Percentiles rank a stretch among this genome's conserved stretches.
These are phyloP conservation scores for Fusarium neocosmosporiellum DNA, from an alignment of 2,329 filamentous ascomycete genomes.

Conservation along the genomic window DNA sequence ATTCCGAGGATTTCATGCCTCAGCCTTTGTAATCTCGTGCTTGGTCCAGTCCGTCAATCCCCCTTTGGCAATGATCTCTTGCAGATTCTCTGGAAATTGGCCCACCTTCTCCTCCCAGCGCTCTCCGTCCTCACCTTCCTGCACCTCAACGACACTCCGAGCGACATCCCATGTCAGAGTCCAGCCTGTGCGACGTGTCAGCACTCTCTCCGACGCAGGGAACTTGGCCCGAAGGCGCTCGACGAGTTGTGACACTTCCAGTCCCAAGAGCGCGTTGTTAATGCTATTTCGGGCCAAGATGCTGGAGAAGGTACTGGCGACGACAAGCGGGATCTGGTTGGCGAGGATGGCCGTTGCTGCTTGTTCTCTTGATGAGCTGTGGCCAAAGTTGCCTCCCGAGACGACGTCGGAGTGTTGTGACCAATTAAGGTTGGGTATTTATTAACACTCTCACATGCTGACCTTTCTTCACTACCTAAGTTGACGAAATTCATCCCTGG, in stretches of 20 bases:
- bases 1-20: not conserved
- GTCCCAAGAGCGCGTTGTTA: slow-evolving; percentile 79
- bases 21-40: slow-evolving; percentile 18
- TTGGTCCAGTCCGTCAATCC: slow-evolving; percentile 36
- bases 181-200: slow-evolving; percentile 85
- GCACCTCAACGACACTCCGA: slow-evolving; percentile 29
- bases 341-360: slow-evolving; percentile 88
- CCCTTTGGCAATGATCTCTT: slow-evolving; percentile 42
- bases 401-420: slow-evolving; percentile 63
- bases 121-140: slow-evolving; percentile 31
- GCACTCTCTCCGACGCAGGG: slow-evolving; percentile 56
- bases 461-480: too few species aligned
- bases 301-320: slow-evolving; percentile 83
- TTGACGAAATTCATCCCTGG: too few species aligned
- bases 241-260: slow-evolving; percentile 76
- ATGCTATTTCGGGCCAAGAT: slow-evolving; percentile 84
- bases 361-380: slow-evolving; percentile 63
- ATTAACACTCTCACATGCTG: not conserved
- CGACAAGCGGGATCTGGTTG: slow-evolving; percentile 81
- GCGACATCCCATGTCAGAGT: slow-evolving; percentile 81
- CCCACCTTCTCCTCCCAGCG: slow-evolving; percentile 41
- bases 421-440: not conserved
- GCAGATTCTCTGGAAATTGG: slow-evolving; percentile 36
- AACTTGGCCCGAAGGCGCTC: slow-evolving; percentile 64
- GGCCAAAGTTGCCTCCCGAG: slow-evolving; percentile 87